Conservation (phyloP, 345 rosid genomes). For the Noccaea bulbosa region DNA sequence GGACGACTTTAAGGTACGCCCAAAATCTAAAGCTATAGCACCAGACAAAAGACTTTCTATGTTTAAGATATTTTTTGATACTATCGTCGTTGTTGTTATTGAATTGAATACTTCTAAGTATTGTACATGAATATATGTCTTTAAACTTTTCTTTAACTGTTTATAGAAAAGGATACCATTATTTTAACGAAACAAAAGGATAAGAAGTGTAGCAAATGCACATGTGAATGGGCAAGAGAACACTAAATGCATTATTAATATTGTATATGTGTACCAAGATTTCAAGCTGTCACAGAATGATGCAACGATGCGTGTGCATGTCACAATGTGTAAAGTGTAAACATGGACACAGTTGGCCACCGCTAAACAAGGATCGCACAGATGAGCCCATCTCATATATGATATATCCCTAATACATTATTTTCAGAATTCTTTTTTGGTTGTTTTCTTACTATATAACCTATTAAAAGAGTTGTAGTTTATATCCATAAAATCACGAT, state of each 20-base stretch:
- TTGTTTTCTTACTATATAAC: too few relatives aligned
- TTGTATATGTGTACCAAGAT: neutral
- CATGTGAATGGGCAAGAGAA: slow-evolving; percentile 1
- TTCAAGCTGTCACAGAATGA: neutral
- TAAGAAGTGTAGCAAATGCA: slow-evolving; percentile 5
- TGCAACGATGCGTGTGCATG: slow-evolving; percentile 18
- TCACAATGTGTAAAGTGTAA: neutral
- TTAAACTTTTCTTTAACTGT: slow-evolving; percentile 7
- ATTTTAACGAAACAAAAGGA: neutral
- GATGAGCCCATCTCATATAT: neutral
- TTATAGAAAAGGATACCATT: neutral
- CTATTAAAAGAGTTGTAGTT: neutral
- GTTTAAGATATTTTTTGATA: neutral
- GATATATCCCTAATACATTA: neutral
- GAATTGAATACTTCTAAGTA: slow-evolving; percentile 20
- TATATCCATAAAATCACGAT: neutral
- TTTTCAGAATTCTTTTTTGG: neutral
- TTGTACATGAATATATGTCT: neutral
- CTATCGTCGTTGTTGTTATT: neutral
- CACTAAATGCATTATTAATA: slow-evolving; percentile 17
- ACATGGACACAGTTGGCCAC: slow-evolving; percentile 19
- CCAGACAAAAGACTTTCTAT: slow-evolving; percentile 32
- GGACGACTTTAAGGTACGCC: slow-evolving; percentile 29
- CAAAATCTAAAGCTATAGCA: slow-evolving; percentile 32
- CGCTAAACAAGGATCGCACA: slow-evolving; percentile 12